Evolutionary conservation across 768 basidiomycete species (phyloP), one percentile per base, ranked within the genome.

Genomic region (Russula virescens): DNA sequence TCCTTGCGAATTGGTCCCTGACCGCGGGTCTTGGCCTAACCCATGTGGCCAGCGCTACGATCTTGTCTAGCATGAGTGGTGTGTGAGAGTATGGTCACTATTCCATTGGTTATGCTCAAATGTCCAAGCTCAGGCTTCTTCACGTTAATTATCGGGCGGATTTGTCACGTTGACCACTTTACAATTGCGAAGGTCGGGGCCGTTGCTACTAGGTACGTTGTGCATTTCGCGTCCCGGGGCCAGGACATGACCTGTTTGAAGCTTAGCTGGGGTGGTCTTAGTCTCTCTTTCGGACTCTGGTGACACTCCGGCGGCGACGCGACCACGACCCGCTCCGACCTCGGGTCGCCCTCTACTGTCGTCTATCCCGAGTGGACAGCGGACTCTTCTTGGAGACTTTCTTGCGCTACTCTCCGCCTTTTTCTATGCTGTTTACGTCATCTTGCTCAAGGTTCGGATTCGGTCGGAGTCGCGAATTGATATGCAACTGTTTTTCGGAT

Each of bases 401-500:
- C 80, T 98, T 5, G 94, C 95, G 1, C 77, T 98, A 34, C 69
- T 92, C n/a, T 91, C 91, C 7, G 94, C 95, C 1, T 66, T 92
- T 6, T 89, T 89, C 72, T 98, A 97, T 72, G 89, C 94, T 0
- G 73, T 89, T 50, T 98, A 98, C 73, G 86, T 94, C 48, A 87
- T 88, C 65, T 79, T 96, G 53, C 81, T 98, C 69, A 98, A 98
- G 74, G 88, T 94, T 49, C 84, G 84, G 60, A 89, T 97, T 56
- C 83, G 81, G 48, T 80, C 81, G 40, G 92, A 95, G 70, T 88
- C 88, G 5, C 81, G 92, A 58, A 82, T 94, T 68, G 86, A 95
- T 72, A 94, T 95, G 94, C 89, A 93, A 66, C 79, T 95, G 31
- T 95, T 97, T 78, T 94, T 97, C 69, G 95, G 95, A 25, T 96